Percentiles rank a stretch among this genome's conserved stretches.
Conservation (phyloP, 2,329 filamentous ascomycete species). For the Hypoxylon sp. region DNA sequence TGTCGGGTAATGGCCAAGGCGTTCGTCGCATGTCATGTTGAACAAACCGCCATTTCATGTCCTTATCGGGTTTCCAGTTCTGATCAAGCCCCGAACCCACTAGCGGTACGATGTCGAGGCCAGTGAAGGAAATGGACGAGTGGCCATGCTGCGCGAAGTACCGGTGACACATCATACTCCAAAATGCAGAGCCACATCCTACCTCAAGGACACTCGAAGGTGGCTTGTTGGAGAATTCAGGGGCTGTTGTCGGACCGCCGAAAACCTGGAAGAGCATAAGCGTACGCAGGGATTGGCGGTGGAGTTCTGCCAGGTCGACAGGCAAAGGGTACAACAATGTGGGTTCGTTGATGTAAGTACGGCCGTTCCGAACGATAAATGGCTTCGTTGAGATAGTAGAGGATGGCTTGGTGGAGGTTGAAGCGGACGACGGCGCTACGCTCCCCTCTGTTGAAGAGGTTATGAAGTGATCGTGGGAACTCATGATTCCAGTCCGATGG, state of each 20-base stretch:
- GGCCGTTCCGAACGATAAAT: conserved; percentile 80
- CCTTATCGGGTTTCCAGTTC: conserved; percentile 70
- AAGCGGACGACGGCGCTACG: conserved; percentile 51
- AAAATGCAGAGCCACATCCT: conserved; percentile 88
- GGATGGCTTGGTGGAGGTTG: conserved; percentile 44
- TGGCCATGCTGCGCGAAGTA: conserved; percentile 79
- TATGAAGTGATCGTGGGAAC: conserved; percentile 60
- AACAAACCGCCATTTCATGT: conserved; percentile 89
- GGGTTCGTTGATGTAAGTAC: conserved; percentile 83
- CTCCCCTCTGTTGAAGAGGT: conserved; percentile 59
- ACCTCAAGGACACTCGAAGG: conserved; percentile 86
- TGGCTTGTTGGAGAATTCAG: conserved; percentile 73
- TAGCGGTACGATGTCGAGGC: conserved; percentile 83
- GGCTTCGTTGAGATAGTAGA: conserved; percentile 58
- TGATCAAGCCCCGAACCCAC: conserved; percentile 61
- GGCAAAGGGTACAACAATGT: conserved; percentile 85
- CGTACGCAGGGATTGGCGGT: conserved; percentile 87
- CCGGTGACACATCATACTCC: conserved; percentile 89
- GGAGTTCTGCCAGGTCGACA: conserved; percentile 86
- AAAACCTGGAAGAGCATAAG: conserved; percentile 85
- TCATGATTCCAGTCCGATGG: conserved; percentile 60
- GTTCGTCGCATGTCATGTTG: conserved; percentile 84
- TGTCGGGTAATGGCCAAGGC: conserved; percentile 82
- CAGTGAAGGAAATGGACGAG: conserved; percentile 80
- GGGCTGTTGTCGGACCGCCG: conserved; percentile 82